These are phyloP conservation scores for Gracilaria gracilis DNA, from an alignment of 23 red algal species.

Conservation along the genomic window DNA sequence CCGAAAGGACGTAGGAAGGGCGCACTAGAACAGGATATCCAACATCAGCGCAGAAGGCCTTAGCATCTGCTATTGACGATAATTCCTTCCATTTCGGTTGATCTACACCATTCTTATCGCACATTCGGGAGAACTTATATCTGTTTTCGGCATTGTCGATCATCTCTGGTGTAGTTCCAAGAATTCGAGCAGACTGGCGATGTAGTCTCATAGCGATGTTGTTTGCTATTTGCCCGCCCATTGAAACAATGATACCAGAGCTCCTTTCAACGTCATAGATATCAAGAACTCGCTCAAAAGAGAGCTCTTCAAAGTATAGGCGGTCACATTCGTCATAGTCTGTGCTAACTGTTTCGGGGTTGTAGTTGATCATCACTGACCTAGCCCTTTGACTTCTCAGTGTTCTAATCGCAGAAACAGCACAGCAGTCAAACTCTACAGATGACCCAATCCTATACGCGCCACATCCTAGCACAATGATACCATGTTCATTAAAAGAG, in stretches of 20 bases:
- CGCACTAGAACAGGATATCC: constrained; percentile 97
- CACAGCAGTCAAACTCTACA: constrained; percentile 99
- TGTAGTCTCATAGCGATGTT: constrained; percentile 99
- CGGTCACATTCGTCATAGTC: constrained; percentile 99
- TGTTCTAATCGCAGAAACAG: constrained; percentile 88
- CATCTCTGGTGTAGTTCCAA: constrained; percentile 98
- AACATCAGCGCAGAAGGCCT: constrained; percentile 92
- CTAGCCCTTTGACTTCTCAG: constrained; percentile 72
- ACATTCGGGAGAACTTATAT: constrained; percentile 99
- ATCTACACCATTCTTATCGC: constrained; percentile 92
- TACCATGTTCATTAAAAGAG: constrained; percentile 82
- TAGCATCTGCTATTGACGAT: constrained; percentile 90
- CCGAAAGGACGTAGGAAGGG: constrained; percentile 94
- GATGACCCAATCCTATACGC: constrained; percentile 99
- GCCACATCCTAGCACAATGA: constrained; percentile 93
- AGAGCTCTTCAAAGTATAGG: constrained; percentile 98
- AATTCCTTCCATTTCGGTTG: constrained; percentile 99
- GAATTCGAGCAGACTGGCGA: constrained; percentile 85
- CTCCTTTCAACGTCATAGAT: constrained; percentile 87
- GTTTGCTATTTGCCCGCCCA: constrained; percentile 99
- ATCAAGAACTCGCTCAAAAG: constrained; percentile 97
- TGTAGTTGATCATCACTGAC: constrained; percentile 99
- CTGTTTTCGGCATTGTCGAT: constrained; percentile 98
- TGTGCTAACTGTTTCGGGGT: constrained; percentile 97
- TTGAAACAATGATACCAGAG: constrained; percentile 95